Percentiles rank a stretch among this genome's conserved stretches.
Evolutionary conservation across 345 rosid genomes (phyloP).

Genomic region (Mercurialis annua): DNA sequence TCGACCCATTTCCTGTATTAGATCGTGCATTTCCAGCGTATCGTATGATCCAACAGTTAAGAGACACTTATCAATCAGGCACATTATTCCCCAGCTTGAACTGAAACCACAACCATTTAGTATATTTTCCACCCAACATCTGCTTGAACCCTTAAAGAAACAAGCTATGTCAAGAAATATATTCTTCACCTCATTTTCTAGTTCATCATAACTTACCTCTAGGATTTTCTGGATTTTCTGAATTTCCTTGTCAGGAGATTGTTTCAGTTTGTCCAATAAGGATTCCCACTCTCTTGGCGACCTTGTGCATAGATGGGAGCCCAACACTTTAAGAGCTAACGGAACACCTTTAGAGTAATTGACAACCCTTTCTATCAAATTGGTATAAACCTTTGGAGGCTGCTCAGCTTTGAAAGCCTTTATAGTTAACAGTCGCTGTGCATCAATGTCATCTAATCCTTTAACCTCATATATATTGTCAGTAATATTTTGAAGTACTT

Average conservation of each 20-base stretch:
- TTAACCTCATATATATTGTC: not conserved
- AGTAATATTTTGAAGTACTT: not conserved
- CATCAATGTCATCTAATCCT: not conserved
- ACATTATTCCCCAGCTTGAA: too few relatives aligned
- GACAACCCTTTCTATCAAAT: not conserved
- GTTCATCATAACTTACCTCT: not conserved
- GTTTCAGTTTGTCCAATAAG: not conserved
- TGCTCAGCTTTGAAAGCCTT: not conserved
- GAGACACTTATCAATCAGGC: not conserved
- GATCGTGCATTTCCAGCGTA: not conserved
- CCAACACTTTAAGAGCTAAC: constrained; percentile 2
- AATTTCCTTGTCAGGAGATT: not conserved
- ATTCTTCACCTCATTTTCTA: not conserved
- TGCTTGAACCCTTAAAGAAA: not conserved
- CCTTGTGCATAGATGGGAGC: not conserved
- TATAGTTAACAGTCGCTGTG: not conserved
- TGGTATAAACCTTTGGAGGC: not conserved
- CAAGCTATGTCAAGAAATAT: constrained; percentile 10
- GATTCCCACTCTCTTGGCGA: not conserved
- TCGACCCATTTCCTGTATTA: constrained; percentile 1
- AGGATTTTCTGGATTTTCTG: not conserved
- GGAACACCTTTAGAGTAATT: constrained; percentile 1
- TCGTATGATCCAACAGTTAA: not conserved
- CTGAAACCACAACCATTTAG: not conserved
- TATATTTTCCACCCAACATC: not conserved